Base-by-base conservation (phyloP, 805 yeast species). In the Sugiyamaella mastotermitis region DNA sequence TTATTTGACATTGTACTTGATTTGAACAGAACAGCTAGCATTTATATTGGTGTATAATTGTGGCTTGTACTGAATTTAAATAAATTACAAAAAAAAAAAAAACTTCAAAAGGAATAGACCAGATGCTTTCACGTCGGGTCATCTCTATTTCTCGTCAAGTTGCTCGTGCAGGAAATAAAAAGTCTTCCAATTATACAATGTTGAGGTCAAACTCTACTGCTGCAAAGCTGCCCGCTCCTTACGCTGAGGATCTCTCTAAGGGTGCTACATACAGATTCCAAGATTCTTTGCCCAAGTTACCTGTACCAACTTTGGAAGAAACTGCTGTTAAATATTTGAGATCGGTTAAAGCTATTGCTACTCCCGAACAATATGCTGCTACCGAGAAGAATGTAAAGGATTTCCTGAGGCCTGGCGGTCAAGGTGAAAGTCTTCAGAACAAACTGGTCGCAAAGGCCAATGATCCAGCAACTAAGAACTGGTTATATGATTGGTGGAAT, bases 401-500 rank as follows among this genome's bases (percentile, higher is more conserved):
- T 42, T 87, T 90, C 51, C 62, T 74, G 25, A 58, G 61, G 20
- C 64, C 78, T 19, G 75, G 77, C 25, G 86, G 85, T 5, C 66
- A 67, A 31, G 86, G 92, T 13, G 77, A 76, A 38, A 64, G 58
- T 22, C 71, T 90, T 45, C 97, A 90, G 57, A 48, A 66, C 40
- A 72, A 88, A 43, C 70, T 90, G 37, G 55, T 60, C 25, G 64
- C 69, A 18, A 75, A 76, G 49, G 80, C 90, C 20, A 51, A 62
- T 21, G 71, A 62, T 37, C 74, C 76, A 45, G 63, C 55, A 38
- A 67, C 64, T 40, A 80, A 86, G 56, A 90, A 90, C 61, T 90
- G 98, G 98, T 70, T 90, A 53, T 74, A 83, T 33, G 80, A 76
- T 43, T 86, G 81, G 72, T 90, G 98, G 98, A 95, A 90, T 60